These are phyloP conservation scores for Neurospora cerealis DNA, from an alignment of 495 filamentous ascomycete genomes.

Conservation along the genomic window DNA sequence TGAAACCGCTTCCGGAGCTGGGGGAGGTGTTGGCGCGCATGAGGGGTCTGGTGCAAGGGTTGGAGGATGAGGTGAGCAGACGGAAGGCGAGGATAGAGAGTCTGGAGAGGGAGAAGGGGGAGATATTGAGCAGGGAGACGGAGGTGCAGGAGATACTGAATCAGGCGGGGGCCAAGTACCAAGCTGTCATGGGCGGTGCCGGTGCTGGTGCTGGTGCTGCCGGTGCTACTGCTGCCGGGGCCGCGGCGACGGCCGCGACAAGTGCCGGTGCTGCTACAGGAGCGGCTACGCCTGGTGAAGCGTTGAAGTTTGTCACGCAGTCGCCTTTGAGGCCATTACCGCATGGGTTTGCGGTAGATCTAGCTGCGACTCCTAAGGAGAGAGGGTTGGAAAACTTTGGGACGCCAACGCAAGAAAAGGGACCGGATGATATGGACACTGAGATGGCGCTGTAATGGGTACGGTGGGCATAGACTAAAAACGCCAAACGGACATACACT, in stretches of 20 bases:
- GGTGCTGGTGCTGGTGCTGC: conserved; percentile 8
- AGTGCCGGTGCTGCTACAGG: conserved; percentile 12
- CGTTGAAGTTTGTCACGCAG: conserved; percentile 16
- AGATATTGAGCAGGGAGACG: conserved; percentile 62
- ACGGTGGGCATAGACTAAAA: not conserved
- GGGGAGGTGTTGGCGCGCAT: conserved; percentile 39
- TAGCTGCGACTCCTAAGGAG: conserved; percentile 23
- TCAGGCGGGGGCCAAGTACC: conserved; percentile 72
- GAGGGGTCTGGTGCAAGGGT: conserved; percentile 23
- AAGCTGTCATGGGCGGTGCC: conserved; percentile 26
- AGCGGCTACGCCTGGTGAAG: conserved; percentile 5
- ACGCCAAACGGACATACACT: not conserved
- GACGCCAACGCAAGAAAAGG: conserved; percentile 41
- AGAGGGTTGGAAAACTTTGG: conserved; percentile 55
- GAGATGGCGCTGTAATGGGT: conserved; percentile 1
- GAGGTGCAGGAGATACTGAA: conserved; percentile 75
- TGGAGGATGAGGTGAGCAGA: conserved; percentile 22
- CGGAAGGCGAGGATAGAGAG: conserved; percentile 22
- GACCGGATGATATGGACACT: conserved; percentile 17
- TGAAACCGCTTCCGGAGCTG: conserved; percentile 48
- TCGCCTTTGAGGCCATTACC: conserved; percentile 21
- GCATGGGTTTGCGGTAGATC: conserved; percentile 18
- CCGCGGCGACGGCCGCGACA: conserved; percentile 17
- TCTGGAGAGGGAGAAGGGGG: conserved; percentile 31
- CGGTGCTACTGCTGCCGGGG: conserved; percentile 6